phyloP scores from a whole-genome alignment of 768 basidiomycete species.

The Cubamyces sp. region DNA sequence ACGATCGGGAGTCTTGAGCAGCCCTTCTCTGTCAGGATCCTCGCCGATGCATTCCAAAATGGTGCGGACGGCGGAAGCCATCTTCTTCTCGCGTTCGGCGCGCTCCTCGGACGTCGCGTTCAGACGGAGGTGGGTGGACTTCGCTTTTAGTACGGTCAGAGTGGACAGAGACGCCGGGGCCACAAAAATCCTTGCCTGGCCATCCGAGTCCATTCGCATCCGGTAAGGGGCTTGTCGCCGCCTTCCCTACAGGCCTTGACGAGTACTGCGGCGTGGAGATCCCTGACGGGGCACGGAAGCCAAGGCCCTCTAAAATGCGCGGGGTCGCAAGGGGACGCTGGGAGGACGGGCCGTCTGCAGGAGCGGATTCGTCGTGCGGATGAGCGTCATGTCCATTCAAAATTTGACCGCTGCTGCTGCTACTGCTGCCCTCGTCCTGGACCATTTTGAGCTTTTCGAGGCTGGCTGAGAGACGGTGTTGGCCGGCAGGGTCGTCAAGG shows the following conservation, averaged over 20 bases:
- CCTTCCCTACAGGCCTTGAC: conserved; percentile 32
- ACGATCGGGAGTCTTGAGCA: conserved; percentile 89
- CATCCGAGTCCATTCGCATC: conserved; percentile 84
- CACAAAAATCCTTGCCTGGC: conserved; percentile 64
- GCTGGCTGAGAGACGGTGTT: conserved; percentile 48
- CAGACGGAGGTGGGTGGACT: conserved; percentile 85
- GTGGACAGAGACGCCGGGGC: background rate
- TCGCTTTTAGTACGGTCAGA: conserved; percentile 56
- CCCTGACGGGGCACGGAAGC: conserved; percentile 75
- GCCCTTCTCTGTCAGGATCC: conserved; percentile 94
- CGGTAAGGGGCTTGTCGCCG: conserved; percentile 40
- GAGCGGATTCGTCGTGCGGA: conserved; percentile 12
- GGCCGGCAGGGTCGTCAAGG: conserved; percentile 31
- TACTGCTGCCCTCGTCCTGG: conserved; percentile 16
- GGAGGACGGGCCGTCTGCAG: conserved; percentile 12
- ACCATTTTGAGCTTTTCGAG: conserved; percentile 50
- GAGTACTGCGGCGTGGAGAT: conserved; percentile 59
- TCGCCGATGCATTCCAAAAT: conserved; percentile 98
- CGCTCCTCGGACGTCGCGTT: conserved; percentile 79
- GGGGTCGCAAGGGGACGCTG: conserved; percentile 29
- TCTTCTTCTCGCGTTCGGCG: conserved; percentile 69
- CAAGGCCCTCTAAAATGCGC: conserved; percentile 74
- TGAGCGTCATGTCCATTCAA: conserved; percentile 16
- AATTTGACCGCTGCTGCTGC: background rate
- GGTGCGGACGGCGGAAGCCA: conserved; percentile 84